Evolutionary conservation across 2,329 filamentous ascomycete genomes (phyloP).

Genomic region (Talaromyces sp.): DNA sequence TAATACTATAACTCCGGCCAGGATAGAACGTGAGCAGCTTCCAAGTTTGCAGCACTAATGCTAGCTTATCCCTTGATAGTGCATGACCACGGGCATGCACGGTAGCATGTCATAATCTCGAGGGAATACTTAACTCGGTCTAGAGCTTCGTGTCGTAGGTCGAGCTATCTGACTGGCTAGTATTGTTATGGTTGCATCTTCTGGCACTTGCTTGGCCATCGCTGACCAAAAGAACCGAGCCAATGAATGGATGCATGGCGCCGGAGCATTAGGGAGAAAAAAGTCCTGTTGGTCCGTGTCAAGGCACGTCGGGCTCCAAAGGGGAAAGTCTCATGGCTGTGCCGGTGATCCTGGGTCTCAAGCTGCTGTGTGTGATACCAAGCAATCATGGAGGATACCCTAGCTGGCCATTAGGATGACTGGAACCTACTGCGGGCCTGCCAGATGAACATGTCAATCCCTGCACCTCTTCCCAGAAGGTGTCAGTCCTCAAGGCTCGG

Average conservation of each 20-base stretch:
- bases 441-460: background rate
- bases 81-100: background rate
- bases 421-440: background rate
- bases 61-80: background rate
- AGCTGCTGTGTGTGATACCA: background rate
- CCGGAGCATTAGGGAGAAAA: background rate
- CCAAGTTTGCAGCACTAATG: background rate
- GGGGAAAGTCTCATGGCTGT: background rate
- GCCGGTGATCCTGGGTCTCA: background rate
- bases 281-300: background rate
- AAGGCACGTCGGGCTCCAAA: background rate
- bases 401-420: background rate
- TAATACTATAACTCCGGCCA: background rate
- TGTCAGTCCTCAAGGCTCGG: background rate
- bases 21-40: background rate
- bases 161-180: background rate
- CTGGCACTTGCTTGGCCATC: background rate
- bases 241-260: background rate
- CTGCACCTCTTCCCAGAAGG: background rate
- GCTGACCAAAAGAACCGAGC: background rate
- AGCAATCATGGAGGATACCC: background rate
- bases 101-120: background rate
- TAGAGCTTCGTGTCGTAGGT: background rate
- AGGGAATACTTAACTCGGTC: background rate
- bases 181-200: background rate